Conservation (phyloP, 495 filamentous ascomycete genomes). For the Delitschia confertaspora region DNA sequence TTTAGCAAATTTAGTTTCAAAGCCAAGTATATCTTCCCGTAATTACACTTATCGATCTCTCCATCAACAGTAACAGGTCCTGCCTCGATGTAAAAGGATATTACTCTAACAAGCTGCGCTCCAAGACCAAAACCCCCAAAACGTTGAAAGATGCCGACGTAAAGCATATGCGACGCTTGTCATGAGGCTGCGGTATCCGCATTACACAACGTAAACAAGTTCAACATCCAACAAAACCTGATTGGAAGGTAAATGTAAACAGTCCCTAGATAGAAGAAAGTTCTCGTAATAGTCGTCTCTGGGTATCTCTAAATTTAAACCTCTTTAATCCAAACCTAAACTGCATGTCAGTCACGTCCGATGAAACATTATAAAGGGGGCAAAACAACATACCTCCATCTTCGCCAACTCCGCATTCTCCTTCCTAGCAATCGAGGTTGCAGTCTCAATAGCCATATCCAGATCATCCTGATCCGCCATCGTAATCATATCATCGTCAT, state of each 20-base stretch:
- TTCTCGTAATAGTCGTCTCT: constrained; percentile 8
- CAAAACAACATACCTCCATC: constrained; percentile 68
- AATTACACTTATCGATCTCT: constrained; percentile 1
- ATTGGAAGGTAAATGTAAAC: neutral
- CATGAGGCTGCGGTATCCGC: too few species aligned
- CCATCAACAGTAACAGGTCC: neutral
- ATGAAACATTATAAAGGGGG: constrained; percentile 8
- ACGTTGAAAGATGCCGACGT: too few species aligned
- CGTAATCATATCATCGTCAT: constrained; percentile 88
- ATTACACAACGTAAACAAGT: neutral
- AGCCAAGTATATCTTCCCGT: neutral
- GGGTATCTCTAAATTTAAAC: constrained; percentile 30
- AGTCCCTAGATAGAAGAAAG: neutral
- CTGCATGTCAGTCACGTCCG: constrained; percentile 1
- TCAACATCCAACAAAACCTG: neutral
- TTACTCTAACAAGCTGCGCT: too few species aligned
- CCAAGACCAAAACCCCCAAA: too few species aligned
- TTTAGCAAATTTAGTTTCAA: too few species aligned
- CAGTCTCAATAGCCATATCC: constrained; percentile 66
- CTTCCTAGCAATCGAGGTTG: constrained; percentile 58
- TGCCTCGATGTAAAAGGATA: too few species aligned
- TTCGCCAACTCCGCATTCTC: constrained; percentile 80
- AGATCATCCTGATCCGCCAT: constrained; percentile 95
- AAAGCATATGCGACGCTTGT: too few species aligned
- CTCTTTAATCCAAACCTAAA: constrained; percentile 30